Base-by-base conservation (phyloP, 176 grass and related monocot genomes). In the Aegilops sharonensis region DNA sequence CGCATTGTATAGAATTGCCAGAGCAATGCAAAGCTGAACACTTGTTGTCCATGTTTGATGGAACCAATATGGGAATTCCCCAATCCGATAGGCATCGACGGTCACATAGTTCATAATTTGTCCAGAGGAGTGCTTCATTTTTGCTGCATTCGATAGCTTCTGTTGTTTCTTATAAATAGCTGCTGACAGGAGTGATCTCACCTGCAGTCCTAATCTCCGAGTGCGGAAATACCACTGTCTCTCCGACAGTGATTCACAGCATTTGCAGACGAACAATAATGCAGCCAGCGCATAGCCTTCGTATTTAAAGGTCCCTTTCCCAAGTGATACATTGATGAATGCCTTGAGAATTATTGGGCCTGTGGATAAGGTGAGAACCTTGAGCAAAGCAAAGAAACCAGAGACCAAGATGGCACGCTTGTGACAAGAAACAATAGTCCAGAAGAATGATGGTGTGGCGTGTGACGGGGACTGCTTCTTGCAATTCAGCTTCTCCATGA, bases 1-100 rank as follows among this genome's bases (percentile, higher is more conserved):
- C 3, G 92, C 86, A 43, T 89, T 85, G 45, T 95, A 98, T 8
- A 98, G 76, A 87, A 98, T 98, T 52, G 70, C 79, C 11, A 98
- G 86, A 85, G 92, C 78, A 64, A 98, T 77, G 91, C 84, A 91
- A 68, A 98, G 96, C 79, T 98, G 93, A 59, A 95, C 73, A 77
- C 76, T 91, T 67, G 96, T 94, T 8, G 96, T 94, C 96, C 96
- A 95, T 73, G 92, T 98, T 73, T 98, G 93, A 85, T 98, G 93
- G 86, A 98, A 98, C 93, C 89, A 94, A 71, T 88, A 98, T 4
- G 96, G 96, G 71, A 98, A 98, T 50, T 98, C 96, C 2, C 96
- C 96, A 66, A 98, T 95, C 50, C 96, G 66, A 50, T 98, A 98
- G 12, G 88, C 96, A 80, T 98, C 96, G 9, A 95, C 96, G 0